Conservation (phyloP, 208 protist species). For the Acanthamoeba lenticulata region DNA sequence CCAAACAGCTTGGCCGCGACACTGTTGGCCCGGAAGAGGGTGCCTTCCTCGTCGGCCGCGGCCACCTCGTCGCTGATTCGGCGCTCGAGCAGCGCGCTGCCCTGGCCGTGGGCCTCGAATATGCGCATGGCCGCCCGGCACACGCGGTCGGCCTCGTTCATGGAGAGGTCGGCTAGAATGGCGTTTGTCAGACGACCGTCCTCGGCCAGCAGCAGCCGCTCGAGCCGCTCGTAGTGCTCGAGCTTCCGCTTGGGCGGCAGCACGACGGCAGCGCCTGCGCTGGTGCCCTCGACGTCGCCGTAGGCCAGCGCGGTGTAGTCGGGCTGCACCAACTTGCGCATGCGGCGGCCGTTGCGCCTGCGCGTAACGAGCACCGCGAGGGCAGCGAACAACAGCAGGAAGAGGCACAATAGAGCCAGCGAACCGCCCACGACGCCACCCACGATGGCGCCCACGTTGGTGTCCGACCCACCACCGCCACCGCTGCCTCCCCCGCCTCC, state of each 20-base stretch:
- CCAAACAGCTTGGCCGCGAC: conserved; percentile 12
- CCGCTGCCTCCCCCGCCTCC: not conserved
- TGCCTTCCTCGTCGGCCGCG: not conserved
- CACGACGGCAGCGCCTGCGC: no score
- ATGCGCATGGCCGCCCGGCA: not conserved
- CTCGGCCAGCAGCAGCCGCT: not conserved
- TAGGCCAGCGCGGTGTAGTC: conserved; percentile 5
- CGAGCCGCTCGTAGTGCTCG: not conserved
- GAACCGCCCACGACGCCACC: not conserved
- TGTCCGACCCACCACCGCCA: not conserved
- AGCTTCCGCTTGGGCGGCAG: not conserved
- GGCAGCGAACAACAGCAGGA: not conserved
- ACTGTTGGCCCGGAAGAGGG: conserved; percentile 29
- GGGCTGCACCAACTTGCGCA: not conserved
- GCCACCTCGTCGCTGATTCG: not conserved
- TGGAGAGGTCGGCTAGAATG: not conserved
- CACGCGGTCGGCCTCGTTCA: not conserved
- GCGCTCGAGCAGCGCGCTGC: not conserved
- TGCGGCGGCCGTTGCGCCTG: not conserved
- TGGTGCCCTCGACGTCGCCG: not conserved
- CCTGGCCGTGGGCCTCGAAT: not conserved
- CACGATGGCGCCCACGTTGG: not conserved
- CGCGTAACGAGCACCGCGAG: not conserved
- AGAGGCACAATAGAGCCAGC: not conserved
- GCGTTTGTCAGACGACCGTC: not conserved